These are phyloP conservation scores for Sanghuangporus baumii DNA, from an alignment of 1,284 basidiomycete genomes.

Conservation along the genomic window DNA sequence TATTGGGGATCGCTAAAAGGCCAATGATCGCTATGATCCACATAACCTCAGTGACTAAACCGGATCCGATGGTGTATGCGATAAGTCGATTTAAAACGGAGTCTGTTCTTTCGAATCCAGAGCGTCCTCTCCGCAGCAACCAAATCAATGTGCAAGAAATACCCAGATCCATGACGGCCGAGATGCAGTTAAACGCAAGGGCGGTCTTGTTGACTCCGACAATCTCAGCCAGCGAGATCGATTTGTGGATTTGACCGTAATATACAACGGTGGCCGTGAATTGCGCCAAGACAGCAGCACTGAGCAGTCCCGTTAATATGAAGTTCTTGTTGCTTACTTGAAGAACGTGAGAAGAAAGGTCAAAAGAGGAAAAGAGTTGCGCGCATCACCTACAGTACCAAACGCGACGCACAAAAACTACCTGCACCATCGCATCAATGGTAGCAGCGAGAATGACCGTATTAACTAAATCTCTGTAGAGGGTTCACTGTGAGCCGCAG, in stretches of 20 bases:
- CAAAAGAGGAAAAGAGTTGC: neutral
- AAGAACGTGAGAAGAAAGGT: neutral
- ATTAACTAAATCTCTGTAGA: neutral
- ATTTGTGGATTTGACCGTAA: neutral
- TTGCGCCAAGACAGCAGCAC: neutral
- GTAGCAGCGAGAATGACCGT: neutral
- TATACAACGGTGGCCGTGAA: neutral
- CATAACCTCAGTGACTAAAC: conserved; percentile 15
- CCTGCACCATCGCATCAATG: neutral
- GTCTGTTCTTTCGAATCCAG: conserved; percentile 8
- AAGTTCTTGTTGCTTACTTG: conserved; percentile 6
- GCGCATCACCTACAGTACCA: neutral
- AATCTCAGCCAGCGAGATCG: neutral
- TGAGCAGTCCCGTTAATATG: neutral
- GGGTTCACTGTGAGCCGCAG: neutral
- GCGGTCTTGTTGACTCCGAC: neutral
- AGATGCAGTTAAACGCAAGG: neutral
- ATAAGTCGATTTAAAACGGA: conserved; percentile 12
- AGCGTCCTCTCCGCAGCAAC: neutral
- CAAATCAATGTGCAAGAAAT: conserved; percentile 12
- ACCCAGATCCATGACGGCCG: conserved; percentile 3
- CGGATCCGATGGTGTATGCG: conserved; percentile 17
- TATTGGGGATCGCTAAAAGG: neutral
- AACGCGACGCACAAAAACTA: neutral
- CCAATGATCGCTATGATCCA: neutral